A percentile compares a stretch with the other conserved stretches of the same genome.
Evolutionary conservation across 306 rosid genomes (phyloP).

Genomic region (Abrus pulchellus): DNA sequence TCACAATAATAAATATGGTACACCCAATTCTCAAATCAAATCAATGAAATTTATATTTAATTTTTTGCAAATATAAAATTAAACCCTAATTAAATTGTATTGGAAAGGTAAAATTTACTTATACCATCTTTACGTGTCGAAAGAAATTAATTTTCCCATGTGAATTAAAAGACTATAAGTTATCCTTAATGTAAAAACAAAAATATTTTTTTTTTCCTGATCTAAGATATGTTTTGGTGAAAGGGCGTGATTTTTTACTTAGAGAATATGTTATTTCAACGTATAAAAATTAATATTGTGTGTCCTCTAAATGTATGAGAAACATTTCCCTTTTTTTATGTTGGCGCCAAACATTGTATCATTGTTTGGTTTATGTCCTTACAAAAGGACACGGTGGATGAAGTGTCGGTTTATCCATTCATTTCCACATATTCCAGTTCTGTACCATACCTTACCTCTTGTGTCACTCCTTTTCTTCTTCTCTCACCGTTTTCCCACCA

Average conservation of each 20-base stretch:
- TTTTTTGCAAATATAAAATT: no score
- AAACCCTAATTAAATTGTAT: no score
- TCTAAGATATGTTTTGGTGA: no score
- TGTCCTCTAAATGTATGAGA: no score
- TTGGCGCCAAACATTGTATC: conserved; percentile 27
- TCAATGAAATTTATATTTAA: not conserved
- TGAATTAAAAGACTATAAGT: no score
- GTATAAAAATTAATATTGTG: no score
- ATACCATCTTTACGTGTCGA: not conserved
- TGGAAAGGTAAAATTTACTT: not conserved
- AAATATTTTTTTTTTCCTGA: no score
- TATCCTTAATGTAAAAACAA: no score
- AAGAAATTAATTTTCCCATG: not conserved
- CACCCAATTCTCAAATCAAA: not conserved
- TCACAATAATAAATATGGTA: not conserved
- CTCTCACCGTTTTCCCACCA: not conserved
- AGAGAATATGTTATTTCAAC: no score
- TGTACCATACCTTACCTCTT: not conserved
- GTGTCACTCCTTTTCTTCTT: not conserved
- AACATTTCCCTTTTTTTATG: no score
- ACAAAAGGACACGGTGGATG: conserved; percentile 24
- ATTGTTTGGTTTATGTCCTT: conserved; percentile 9
- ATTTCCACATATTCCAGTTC: not conserved
- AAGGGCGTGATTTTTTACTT: no score
- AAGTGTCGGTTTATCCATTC: conserved; percentile 24